Percentiles rank a stretch among this genome's conserved stretches.
phyloP scores from a whole-genome alignment of 192 early-diverging fungal species.

The Helicostylum pulchrum region DNA sequence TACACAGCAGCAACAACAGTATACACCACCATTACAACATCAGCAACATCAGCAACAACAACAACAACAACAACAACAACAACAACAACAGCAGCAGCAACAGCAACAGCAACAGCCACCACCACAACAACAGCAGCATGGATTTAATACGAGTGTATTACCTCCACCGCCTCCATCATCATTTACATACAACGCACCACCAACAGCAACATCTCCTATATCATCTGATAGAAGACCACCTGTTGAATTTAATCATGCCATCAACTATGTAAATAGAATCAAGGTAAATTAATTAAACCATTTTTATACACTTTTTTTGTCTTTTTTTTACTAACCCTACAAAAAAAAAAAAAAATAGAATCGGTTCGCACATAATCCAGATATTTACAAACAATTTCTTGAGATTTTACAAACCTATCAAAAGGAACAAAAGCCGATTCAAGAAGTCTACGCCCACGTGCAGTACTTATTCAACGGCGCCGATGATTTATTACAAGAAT shows the following conservation, averaged over 20 bases:
- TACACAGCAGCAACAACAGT: not conserved
- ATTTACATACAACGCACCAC: conserved; percentile 57
- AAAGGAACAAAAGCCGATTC: conserved; percentile 91
- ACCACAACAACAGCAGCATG: not conserved
- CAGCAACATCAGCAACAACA: not conserved
- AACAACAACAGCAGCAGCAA: not conserved
- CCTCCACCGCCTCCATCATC: not conserved
- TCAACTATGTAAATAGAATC: conserved; percentile 99
- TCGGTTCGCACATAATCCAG: conserved; percentile 86
- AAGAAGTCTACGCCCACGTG: conserved; percentile 94
- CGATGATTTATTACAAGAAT: conserved; percentile 92
- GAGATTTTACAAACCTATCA: conserved; percentile 98
- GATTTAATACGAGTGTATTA: no score
- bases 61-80: not conserved
- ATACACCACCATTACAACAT: not conserved
- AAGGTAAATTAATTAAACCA: conserved; percentile 56
- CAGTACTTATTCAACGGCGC: conserved; percentile 83
- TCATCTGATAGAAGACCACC: conserved; percentile 47
- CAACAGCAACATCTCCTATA: conserved; percentile 71
- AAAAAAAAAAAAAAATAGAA: conserved; percentile 76
- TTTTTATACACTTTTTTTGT: conserved; percentile 45
- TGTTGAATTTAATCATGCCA: conserved; percentile 96
- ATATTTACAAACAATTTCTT: conserved; percentile 94
- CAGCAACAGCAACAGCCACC: not conserved
- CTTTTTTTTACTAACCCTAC: conserved; percentile 94